Conservation (phyloP, 2,329 filamentous ascomycete genomes). For the Dendryphion nanum region DNA sequence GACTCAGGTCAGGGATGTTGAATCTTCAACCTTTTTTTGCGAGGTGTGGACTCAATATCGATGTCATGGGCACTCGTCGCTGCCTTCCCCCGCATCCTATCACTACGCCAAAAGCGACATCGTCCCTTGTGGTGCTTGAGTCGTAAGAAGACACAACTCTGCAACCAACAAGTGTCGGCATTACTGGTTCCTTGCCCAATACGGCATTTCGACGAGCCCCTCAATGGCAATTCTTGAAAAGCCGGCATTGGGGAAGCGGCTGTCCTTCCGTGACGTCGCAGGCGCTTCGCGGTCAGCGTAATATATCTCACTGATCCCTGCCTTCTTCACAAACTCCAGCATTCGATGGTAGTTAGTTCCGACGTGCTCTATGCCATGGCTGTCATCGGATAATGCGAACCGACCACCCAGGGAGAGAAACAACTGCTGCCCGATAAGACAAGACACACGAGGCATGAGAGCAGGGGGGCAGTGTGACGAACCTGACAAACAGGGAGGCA, state of each 20-base stretch:
- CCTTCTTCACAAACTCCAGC: constrained; percentile 65
- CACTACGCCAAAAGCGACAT: too few species aligned
- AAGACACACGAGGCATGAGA: constrained; percentile 10
- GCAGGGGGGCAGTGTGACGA: constrained; percentile 30
- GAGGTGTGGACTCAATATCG: too few species aligned
- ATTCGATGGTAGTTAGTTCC: constrained; percentile 77
- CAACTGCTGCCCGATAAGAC: constrained; percentile 48
- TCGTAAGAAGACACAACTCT: too few species aligned
- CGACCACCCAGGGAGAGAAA: constrained; percentile 72
- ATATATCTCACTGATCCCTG: constrained; percentile 62
- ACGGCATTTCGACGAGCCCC: constrained; percentile 26
- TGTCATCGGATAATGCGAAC: constrained; percentile 93
- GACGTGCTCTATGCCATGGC: constrained; percentile 83
- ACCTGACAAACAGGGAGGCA: constrained; percentile 74
- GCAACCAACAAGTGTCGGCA: constrained; percentile 3
- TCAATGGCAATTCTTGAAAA: constrained; percentile 34
- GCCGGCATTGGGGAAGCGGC: constrained; percentile 33
- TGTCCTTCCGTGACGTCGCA: constrained; percentile 16
- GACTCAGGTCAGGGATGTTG: too few species aligned
- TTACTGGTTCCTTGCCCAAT: constrained; percentile 25
- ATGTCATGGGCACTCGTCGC: too few species aligned
- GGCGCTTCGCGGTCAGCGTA: constrained; percentile 29
- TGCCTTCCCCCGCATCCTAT: too few species aligned
- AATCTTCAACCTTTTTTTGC: too few species aligned
- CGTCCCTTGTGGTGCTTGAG: too few species aligned